Base-by-base conservation (phyloP, 495 filamentous ascomycete genomes). In the Stereocaulon alpinum region DNA sequence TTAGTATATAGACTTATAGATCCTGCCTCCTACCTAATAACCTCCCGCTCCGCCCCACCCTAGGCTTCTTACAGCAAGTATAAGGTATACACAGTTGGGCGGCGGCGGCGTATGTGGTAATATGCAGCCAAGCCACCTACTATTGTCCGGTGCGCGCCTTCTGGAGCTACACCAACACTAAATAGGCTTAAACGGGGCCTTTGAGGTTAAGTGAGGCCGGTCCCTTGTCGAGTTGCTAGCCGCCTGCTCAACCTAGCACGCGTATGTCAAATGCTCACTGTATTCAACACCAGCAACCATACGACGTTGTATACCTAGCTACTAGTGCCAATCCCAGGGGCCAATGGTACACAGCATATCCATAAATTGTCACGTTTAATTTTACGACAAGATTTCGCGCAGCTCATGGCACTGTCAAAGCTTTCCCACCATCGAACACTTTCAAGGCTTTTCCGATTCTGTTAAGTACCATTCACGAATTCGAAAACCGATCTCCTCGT, bases 321-420 rank as follows among this genome's bases (percentile, higher is more conserved):
- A 9, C 47, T 30, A 22, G 27, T 50, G 10, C 15, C 48, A 11
- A 34, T 4, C n/a, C 4, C 34, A 10, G 15, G 18, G 30, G n/a
- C 30, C 27, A 52, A 10, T 7, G 6, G n/a, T 22, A n/a, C 17
- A 4, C n/a, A 44, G 6, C 49, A n/a, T 4, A 20, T 34, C 44
- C 37, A 27, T 20, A 18, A 24, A 14, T 15, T 7, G 11, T 27
- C 7, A 4, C 9, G 6, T 42, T 15, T 0, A 6, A 0, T 1
- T 50, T 32, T 4, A 41, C 4, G 22, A 15, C n/a, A 18, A 40
- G 27, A 3, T n/a, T 54, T 41, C 54, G 12, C 6, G 34, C 10
- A n/a, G 10, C 32, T 40, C n/a, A 55, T 49, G 51, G 59, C 59
- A 49, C 18, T 43, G 37, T 53, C 7, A 27, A 61, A 18, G 14